A percentile compares a stretch with the other conserved stretches of the same genome.
These are phyloP conservation scores for Yamagishiella unicocca DNA, from an alignment of 139 green algal species.

Conservation along the genomic window DNA sequence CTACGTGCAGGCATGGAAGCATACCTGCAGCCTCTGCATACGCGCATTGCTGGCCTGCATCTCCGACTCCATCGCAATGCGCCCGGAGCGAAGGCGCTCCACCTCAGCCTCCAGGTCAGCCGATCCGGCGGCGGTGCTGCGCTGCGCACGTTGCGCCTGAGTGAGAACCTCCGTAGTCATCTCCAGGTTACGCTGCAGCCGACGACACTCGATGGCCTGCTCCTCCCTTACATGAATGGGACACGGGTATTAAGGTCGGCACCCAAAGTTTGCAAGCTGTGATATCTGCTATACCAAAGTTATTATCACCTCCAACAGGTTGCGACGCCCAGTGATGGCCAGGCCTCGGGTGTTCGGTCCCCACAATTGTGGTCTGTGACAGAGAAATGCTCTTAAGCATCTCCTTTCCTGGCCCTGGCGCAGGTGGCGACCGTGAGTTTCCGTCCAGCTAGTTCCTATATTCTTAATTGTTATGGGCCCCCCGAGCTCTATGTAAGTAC, in stretches of 20 bases:
- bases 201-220: background rate
- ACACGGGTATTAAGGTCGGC: too few relatives aligned
- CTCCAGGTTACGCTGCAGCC: conserved; percentile 39
- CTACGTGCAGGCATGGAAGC: background rate
- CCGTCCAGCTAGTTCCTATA: too few relatives aligned
- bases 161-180: background rate
- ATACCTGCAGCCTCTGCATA: background rate
- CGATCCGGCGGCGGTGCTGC: background rate
- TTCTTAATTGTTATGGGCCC: too few relatives aligned
- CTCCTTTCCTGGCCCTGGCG: too few relatives aligned
- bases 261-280: too few relatives aligned
- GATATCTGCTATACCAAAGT: too few relatives aligned
- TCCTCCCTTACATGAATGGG: conserved; percentile 45
- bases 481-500: too few relatives aligned
- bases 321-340: too few relatives aligned
- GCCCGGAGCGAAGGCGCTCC: background rate
- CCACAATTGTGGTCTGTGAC: too few relatives aligned
- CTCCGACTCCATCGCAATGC: background rate
- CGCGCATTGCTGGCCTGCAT: background rate
- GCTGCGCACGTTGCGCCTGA: conserved; percentile 14
- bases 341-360: too few relatives aligned
- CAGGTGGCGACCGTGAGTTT: too few relatives aligned
- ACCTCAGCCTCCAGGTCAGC: conserved; percentile 20
- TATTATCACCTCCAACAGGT: background rate
- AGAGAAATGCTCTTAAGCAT: too few relatives aligned